phyloP scores from a whole-genome alignment of 208 protist genomes.

The Giardia muris region DNA sequence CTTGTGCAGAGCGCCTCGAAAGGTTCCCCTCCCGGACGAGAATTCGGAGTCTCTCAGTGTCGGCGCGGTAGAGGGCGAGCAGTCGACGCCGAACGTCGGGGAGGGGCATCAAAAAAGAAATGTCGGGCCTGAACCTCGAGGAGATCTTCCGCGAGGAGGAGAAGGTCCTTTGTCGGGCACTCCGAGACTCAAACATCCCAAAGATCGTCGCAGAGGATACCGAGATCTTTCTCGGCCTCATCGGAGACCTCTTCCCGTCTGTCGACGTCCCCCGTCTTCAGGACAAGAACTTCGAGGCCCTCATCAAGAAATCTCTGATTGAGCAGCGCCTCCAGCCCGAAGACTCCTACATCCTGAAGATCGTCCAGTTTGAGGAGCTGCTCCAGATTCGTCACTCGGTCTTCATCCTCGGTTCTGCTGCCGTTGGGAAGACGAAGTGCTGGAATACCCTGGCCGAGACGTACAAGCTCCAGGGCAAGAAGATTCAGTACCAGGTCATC shows the following conservation, averaged over 20 bases:
- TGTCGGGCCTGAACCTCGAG: slow-evolving; percentile 1
- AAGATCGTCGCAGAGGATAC: slow-evolving; percentile 58
- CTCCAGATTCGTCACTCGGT: slow-evolving; percentile 88
- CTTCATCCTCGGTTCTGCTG: slow-evolving; percentile 83
- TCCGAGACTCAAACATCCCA: slow-evolving; percentile 47
- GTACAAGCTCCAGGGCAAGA: slow-evolving; percentile 59
- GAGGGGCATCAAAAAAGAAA: too few relatives aligned
- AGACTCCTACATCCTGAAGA: slow-evolving; percentile 87
- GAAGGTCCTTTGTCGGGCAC: slow-evolving; percentile 19
- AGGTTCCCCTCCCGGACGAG: too few relatives aligned
- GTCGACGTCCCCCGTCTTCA: slow-evolving; percentile 46
- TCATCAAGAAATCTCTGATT: slow-evolving; percentile 32
- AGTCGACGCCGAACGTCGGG: too few relatives aligned
- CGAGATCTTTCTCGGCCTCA: slow-evolving; percentile 50
- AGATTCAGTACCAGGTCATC: slow-evolving; percentile 61
- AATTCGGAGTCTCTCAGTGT: too few relatives aligned
- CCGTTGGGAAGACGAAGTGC: slow-evolving; percentile 77
- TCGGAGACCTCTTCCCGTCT: slow-evolving; percentile 55
- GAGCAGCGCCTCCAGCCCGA: slow-evolving; percentile 57
- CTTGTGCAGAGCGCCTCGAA: too few relatives aligned
- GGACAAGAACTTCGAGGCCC: slow-evolving; percentile 48
- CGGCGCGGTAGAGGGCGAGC: too few relatives aligned
- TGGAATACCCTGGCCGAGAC: slow-evolving; percentile 75
- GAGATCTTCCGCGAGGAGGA: slow-evolving; percentile 18
- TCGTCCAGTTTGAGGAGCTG: slow-evolving; percentile 88